Conservation (phyloP, 2,329 filamentous ascomycete species). For the Aspergillus sp. region DNA sequence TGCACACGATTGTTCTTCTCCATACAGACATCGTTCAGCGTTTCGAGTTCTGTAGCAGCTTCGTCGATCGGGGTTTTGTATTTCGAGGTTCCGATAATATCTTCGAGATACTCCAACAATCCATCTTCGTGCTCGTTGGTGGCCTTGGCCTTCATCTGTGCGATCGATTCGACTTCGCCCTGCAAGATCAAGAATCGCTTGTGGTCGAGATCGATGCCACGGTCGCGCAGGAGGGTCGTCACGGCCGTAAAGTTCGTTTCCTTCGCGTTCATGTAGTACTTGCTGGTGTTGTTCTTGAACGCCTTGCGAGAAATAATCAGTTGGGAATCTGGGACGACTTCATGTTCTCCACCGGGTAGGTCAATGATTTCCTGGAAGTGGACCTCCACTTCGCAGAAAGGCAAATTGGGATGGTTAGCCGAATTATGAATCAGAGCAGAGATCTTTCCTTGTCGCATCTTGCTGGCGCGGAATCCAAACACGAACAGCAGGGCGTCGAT, state of each 20-base stretch:
- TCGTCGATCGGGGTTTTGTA: conserved; percentile 98
- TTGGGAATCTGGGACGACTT: conserved; percentile 78
- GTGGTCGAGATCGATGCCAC: conserved; percentile 93
- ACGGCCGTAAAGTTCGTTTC: conserved; percentile 91
- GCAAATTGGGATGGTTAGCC: conserved; percentile 77
- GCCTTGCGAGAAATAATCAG: conserved; percentile 86
- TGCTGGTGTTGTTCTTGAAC: conserved; percentile 97
- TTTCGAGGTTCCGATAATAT: conserved; percentile 98
- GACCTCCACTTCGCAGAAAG: conserved; percentile 92
- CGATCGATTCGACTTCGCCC: conserved; percentile 97
- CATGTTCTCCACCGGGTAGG: conserved; percentile 69
- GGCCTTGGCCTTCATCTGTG: conserved; percentile 98
- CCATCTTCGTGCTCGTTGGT: conserved; percentile 94
- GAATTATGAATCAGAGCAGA: conserved; percentile 98
- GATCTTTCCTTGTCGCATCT: conserved; percentile 98
- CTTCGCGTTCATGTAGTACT: conserved; percentile 92
- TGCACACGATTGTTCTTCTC: conserved; percentile 96
- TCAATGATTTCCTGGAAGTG: conserved; percentile 96
- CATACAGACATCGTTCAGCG: conserved; percentile 87
- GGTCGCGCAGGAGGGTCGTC: conserved; percentile 79
- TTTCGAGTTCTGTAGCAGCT: conserved; percentile 83
- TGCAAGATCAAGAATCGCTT: conserved; percentile 97
- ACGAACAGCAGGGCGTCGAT: conserved; percentile 97
- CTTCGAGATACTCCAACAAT: conserved; percentile 91
- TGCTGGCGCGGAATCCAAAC: conserved; percentile 98